These are phyloP conservation scores for Phytophthora kernoviae DNA, from an alignment of 352 stramenopile genomes.

Conservation along the genomic window DNA sequence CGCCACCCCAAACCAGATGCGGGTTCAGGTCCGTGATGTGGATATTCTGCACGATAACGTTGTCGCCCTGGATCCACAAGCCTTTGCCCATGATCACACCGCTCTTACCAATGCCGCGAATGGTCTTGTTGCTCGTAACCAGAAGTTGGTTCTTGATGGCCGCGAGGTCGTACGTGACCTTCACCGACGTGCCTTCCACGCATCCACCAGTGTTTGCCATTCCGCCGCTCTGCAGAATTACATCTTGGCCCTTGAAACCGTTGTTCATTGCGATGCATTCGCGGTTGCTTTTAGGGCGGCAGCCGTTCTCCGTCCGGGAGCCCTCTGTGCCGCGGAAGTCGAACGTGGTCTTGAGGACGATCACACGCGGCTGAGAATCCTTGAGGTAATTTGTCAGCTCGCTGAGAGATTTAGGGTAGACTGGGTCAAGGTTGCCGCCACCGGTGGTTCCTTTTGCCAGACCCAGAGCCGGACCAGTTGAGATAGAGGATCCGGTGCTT, in stretches of 20 bases:
- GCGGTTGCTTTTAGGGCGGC: not conserved
- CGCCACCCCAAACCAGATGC: slow-evolving; percentile 1
- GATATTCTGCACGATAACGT: slow-evolving; percentile 2
- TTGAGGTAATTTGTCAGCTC: not conserved
- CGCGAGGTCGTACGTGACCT: slow-evolving; percentile 1
- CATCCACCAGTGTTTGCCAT: slow-evolving; percentile 1
- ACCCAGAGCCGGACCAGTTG: too few relatives aligned
- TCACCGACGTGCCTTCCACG: not conserved
- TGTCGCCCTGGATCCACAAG: not conserved
- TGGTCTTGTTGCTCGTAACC: not conserved
- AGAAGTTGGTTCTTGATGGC: not conserved
- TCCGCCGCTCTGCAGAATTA: not conserved
- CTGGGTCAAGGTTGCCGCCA: not conserved
- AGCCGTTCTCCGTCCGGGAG: not conserved
- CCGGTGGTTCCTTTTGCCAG: not conserved
- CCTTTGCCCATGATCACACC: slow-evolving; percentile 1
- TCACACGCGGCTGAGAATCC: not conserved
- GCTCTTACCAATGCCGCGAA: not conserved
- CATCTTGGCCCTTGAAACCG: slow-evolving; percentile 1
- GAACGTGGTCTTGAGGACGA: not conserved
- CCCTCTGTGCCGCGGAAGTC: not conserved
- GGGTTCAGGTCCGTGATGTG: slow-evolving; percentile 2
- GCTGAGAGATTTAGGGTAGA: not conserved
- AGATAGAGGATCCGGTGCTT: too few relatives aligned
- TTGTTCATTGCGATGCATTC: slow-evolving; percentile 2